Percentiles rank a stretch among this genome's conserved stretches.
phyloP scores from a whole-genome alignment of 2,329 filamentous ascomycete genomes.

The Pseudogymnoascus sp. region DNA sequence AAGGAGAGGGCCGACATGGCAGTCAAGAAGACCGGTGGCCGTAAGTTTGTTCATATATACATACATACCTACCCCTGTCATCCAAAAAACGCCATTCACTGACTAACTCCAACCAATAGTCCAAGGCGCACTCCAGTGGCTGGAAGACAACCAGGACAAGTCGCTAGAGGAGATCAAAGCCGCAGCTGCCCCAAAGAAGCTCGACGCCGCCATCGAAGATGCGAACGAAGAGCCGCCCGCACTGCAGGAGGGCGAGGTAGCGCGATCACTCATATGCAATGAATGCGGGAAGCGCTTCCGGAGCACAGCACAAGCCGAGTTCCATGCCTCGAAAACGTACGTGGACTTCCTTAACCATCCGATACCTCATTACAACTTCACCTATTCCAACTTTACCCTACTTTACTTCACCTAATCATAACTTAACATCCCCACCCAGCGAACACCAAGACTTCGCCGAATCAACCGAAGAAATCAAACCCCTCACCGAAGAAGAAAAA shows the following conservation, averaged over 20 bases:
- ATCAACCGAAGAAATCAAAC: slow-evolving; percentile 84
- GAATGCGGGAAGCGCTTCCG: slow-evolving; percentile 91
- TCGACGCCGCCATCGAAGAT: slow-evolving; percentile 43
- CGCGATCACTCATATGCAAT: slow-evolving; percentile 82
- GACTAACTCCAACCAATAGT: slow-evolving; percentile 44
- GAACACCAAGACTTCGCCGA: slow-evolving; percentile 88
- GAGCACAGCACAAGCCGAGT: slow-evolving; percentile 72
- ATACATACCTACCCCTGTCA: background rate
- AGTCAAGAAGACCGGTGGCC: slow-evolving; percentile 70
- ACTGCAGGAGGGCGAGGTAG: slow-evolving; percentile 62
- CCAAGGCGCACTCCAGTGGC: slow-evolving; percentile 86
- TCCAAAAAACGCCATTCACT: background rate
- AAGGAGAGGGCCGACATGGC: slow-evolving; percentile 74
- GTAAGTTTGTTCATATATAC: slow-evolving; percentile 42
- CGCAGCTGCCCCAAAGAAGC: slow-evolving; percentile 31
- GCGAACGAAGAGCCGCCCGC: slow-evolving; percentile 51
- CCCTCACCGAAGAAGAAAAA: slow-evolving; percentile 88
- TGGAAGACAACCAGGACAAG: slow-evolving; percentile 86
- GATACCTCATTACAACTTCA: background rate
- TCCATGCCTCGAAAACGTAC: slow-evolving; percentile 80
- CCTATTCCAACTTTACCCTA: background rate
- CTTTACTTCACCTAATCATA: background rate
- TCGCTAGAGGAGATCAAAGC: slow-evolving; percentile 71
- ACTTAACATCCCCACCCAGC: slow-evolving; percentile 33
- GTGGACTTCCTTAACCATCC: slow-evolving; percentile 22